These are phyloP conservation scores for Cutaneotrichosporon spelunceum DNA, from an alignment of 1,284 basidiomycete genomes.

Conservation along the genomic window DNA sequence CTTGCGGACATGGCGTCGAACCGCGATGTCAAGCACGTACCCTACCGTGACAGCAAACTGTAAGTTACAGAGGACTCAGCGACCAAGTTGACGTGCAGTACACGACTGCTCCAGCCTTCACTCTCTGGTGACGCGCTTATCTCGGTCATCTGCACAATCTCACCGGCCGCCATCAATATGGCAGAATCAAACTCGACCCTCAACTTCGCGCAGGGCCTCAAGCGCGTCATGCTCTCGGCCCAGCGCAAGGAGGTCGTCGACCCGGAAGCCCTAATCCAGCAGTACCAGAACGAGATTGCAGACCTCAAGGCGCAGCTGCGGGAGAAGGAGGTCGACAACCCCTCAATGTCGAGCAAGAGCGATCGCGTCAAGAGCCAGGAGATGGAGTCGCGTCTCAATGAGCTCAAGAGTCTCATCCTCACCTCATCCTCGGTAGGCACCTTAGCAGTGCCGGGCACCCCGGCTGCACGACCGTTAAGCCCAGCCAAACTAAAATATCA, in stretches of 20 bases:
- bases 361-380: constrained; percentile 60
- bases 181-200: constrained; percentile 79
- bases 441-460: not conserved
- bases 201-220: constrained; percentile 66
- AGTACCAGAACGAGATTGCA: constrained; percentile 86
- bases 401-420: constrained; percentile 79
- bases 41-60: constrained; percentile 89
- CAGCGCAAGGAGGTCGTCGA: constrained; percentile 90
- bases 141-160: constrained; percentile 93
- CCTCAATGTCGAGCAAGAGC: constrained; percentile 59
- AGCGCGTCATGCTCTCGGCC: constrained; percentile 66
- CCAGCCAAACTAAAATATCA: constrained; percentile 64
- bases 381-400: constrained; percentile 72
- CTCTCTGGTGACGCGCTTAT: constrained; percentile 92
- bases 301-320: constrained; percentile 58
- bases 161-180: constrained; percentile 67
- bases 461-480: constrained; percentile 67
- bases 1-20: constrained; percentile 80
- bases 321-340: constrained; percentile 53
- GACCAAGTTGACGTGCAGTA: constrained; percentile 54
- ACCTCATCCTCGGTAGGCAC: constrained; percentile 67
- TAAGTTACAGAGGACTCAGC: constrained; percentile 16
- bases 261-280: constrained; percentile 79
- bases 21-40: constrained; percentile 80
- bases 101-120: constrained; percentile 90